Percentiles rank a stretch among this genome's conserved stretches.
Conservation (phyloP, 2,329 filamentous ascomycete genomes). For the Daldinia sp. region DNA sequence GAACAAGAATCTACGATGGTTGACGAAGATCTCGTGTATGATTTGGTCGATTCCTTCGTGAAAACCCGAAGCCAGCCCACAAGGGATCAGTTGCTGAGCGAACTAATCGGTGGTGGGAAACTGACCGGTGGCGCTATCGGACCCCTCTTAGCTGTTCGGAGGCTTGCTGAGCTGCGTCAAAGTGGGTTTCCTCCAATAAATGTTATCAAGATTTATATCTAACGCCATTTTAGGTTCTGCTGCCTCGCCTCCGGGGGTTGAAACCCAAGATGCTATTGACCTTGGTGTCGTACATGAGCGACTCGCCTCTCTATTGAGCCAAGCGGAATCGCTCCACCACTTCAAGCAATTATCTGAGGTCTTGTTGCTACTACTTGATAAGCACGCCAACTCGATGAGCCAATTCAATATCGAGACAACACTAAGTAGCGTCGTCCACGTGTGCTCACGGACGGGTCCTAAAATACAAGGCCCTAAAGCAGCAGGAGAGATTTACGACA, state of each 20-base stretch:
- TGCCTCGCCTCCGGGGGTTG: slow-evolving; percentile 6
- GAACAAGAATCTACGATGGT: slow-evolving; percentile 30
- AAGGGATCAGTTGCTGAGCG: slow-evolving; percentile 35
- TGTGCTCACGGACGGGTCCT: slow-evolving; percentile 43
- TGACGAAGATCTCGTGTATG: slow-evolving; percentile 38
- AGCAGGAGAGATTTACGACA: slow-evolving; percentile 52
- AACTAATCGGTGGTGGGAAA: slow-evolving; percentile 33
- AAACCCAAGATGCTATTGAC: slow-evolving; percentile 35
- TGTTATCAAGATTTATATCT: slow-evolving; percentile 12
- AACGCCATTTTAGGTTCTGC: slow-evolving; percentile 29
- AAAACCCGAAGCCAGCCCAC: slow-evolving; percentile 30
- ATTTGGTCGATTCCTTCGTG: slow-evolving; percentile 43
- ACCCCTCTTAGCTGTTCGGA: slow-evolving; percentile 39
- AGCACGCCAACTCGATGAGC: slow-evolving; percentile 58
- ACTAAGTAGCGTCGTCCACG: slow-evolving; percentile 54
- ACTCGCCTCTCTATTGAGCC: slow-evolving; percentile 38
- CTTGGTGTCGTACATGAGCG: slow-evolving; percentile 40
- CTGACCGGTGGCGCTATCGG: slow-evolving; percentile 37
- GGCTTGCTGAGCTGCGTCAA: slow-evolving; percentile 38
- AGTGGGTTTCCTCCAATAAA: slow-evolving; percentile 28
- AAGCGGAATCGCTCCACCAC: slow-evolving; percentile 39
- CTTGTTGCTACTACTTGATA: slow-evolving; percentile 57
- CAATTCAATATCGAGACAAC: slow-evolving; percentile 67
- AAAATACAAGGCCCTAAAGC: slow-evolving; percentile 39
- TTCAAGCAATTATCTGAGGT: slow-evolving; percentile 43